Conservation (phyloP, 2,329 filamentous ascomycete species). For the Diaporthe vaccinii region DNA sequence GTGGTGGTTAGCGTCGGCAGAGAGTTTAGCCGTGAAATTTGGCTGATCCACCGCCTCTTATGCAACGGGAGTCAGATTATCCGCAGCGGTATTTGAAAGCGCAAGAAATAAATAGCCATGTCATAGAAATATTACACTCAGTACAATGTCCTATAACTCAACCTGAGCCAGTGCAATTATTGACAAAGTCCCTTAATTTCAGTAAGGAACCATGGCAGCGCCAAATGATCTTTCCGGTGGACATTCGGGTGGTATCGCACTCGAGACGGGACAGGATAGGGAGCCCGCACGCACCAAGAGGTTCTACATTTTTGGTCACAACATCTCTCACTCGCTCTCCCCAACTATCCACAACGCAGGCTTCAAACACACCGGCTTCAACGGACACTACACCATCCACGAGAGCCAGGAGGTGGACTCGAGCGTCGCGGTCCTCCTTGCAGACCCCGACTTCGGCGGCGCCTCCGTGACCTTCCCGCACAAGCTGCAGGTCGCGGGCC, state of each 20-base stretch:
- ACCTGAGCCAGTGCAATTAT: neutral
- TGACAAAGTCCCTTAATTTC: neutral
- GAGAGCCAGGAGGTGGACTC: slow-evolving; percentile 11
- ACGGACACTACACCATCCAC: neutral
- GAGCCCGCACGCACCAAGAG: neutral
- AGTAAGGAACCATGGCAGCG: neutral
- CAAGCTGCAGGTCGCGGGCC: slow-evolving; percentile 12
- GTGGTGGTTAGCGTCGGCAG: too few relatives aligned
- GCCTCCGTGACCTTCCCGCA: slow-evolving; percentile 16
- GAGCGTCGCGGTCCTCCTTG: neutral
- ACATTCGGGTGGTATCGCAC: neutral
- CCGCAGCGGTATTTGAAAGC: neutral
- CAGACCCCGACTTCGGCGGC: neutral
- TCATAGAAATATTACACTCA: neutral
- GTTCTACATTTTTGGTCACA: slow-evolving; percentile 8
- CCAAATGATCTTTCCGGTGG: neutral
- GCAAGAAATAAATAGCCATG: neutral
- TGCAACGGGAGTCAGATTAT: neutral
- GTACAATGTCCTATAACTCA: neutral
- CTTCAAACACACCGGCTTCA: neutral
- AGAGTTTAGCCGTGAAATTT: neutral
- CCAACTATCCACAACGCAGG: slow-evolving; percentile 13
- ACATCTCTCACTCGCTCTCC: slow-evolving; percentile 16
- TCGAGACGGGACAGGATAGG: neutral
- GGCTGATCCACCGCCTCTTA: neutral